Evolutionary conservation across 345 rosid genomes (phyloP).

Genomic region (Pistacia integerrima): DNA sequence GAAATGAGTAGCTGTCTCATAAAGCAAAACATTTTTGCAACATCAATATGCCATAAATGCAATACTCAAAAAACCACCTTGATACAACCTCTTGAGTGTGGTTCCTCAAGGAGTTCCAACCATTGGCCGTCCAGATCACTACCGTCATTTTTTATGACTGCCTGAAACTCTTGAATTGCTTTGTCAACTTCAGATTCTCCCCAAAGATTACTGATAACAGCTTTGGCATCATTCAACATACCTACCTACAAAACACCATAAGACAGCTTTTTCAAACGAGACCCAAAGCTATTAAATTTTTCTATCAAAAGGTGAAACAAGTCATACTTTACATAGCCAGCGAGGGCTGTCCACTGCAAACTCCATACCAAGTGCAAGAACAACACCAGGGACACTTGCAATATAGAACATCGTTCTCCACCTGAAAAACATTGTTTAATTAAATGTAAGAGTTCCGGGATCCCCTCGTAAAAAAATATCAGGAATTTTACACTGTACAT

Average conservation of each 20-base stretch:
- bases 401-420: conserved; percentile 75
- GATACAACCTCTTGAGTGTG: conserved; percentile 76
- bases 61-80: conserved; percentile 39
- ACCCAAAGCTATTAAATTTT: conserved; percentile 10
- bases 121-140: conserved; percentile 56
- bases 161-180: conserved; percentile 62
- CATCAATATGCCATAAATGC: not conserved
- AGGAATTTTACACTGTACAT: not conserved
- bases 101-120: conserved; percentile 73
- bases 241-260: conserved; percentile 47
- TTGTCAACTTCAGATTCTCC: conserved; percentile 61
- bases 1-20: not conserved
- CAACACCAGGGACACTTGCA: conserved; percentile 62
- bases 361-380: conserved; percentile 69
- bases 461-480: not conserved
- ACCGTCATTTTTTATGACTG: conserved; percentile 53
- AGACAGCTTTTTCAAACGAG: conserved; percentile 20
- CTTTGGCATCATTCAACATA: conserved; percentile 56
- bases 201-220: conserved; percentile 60
- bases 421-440: conserved; percentile 45
- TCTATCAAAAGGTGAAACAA: conserved; percentile 9
- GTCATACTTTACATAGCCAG: conserved; percentile 77
- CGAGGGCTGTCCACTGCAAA: conserved; percentile 86
- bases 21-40: not conserved
- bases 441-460: not conserved